A percentile compares a stretch with the other conserved stretches of the same genome.
Conservation (phyloP, 1,284 basidiomycete genomes). For the Marasmius fiardii region DNA sequence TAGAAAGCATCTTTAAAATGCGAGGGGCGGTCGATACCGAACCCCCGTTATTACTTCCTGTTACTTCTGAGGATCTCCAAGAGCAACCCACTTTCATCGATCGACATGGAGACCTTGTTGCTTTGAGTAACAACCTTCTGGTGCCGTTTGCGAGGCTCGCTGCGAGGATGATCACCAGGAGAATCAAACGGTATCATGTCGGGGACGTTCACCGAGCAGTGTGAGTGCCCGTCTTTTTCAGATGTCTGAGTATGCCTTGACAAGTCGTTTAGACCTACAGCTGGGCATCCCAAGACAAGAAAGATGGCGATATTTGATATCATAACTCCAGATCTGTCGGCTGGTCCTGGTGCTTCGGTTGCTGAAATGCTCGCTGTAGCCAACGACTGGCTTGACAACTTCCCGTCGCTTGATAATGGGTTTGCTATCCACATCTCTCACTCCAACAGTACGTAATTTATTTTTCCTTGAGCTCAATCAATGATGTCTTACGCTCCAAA, state of each 20-base stretch:
- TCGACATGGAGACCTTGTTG: conserved; percentile 77
- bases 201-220: conserved; percentile 67
- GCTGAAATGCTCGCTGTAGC: conserved; percentile 70
- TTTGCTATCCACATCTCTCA: conserved; percentile 77
- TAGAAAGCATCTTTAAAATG: conserved; percentile 77
- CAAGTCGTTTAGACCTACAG: conserved; percentile 40
- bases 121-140: conserved; percentile 75
- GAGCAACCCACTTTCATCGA: conserved; percentile 77
- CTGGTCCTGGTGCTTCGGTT: conserved; percentile 59
- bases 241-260: neutral
- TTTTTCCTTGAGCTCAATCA: neutral
- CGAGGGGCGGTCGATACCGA: conserved; percentile 90
- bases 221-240: conserved; percentile 33
- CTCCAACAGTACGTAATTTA: conserved; percentile 52
- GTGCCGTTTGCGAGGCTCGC: conserved; percentile 85
- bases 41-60: conserved; percentile 80
- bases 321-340: conserved; percentile 65
- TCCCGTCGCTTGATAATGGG: conserved; percentile 60
- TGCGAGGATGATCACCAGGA: conserved; percentile 65
- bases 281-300: conserved; percentile 67
- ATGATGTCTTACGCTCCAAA: neutral
- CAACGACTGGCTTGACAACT: conserved; percentile 62
- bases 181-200: conserved; percentile 92
- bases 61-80: conserved; percentile 55
- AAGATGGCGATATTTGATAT: conserved; percentile 80